These are phyloP conservation scores for Mycena galericulata DNA, from an alignment of 768 basidiomycete species.

Conservation along the genomic window DNA sequence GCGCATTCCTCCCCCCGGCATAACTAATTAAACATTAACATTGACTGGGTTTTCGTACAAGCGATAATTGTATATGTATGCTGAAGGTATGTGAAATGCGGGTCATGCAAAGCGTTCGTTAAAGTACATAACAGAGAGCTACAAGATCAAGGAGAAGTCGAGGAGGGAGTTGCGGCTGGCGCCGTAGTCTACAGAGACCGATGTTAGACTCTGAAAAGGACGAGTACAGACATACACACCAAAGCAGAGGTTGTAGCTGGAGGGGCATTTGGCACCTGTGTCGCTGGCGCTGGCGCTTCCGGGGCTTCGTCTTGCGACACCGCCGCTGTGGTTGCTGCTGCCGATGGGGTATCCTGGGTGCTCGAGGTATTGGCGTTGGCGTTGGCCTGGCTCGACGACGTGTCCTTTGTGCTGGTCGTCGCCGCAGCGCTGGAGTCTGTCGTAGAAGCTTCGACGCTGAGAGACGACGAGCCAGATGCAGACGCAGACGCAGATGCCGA, in stretches of 20 bases:
- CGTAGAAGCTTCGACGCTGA: background rate
- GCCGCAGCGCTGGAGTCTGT: background rate
- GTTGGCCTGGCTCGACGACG: background rate
- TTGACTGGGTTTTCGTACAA: constrained; percentile 22
- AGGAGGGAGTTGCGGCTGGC: constrained; percentile 6
- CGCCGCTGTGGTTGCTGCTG: background rate
- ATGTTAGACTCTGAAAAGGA: background rate
- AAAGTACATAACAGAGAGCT: constrained; percentile 16
- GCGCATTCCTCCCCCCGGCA: constrained; percentile 91
- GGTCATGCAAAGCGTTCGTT: constrained; percentile 19
- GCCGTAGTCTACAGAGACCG: background rate
- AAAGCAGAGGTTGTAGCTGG: background rate
- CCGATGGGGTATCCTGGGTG: constrained; percentile 13
- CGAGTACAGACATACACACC: background rate
- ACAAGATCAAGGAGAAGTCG: constrained; percentile 14
- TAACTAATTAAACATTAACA: constrained; percentile 45
- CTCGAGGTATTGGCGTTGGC: background rate
- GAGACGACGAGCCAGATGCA: background rate
- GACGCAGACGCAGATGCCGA: constrained; percentile 13
- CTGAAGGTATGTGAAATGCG: constrained; percentile 5
- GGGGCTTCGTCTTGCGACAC: no score
- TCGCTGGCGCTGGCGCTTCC: background rate
- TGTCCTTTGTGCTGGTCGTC: background rate
- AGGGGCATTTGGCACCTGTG: constrained; percentile 13
- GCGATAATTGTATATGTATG: constrained; percentile 16